phyloP scores from a whole-genome alignment of 768 basidiomycete species.

The Boletus bicolor region DNA sequence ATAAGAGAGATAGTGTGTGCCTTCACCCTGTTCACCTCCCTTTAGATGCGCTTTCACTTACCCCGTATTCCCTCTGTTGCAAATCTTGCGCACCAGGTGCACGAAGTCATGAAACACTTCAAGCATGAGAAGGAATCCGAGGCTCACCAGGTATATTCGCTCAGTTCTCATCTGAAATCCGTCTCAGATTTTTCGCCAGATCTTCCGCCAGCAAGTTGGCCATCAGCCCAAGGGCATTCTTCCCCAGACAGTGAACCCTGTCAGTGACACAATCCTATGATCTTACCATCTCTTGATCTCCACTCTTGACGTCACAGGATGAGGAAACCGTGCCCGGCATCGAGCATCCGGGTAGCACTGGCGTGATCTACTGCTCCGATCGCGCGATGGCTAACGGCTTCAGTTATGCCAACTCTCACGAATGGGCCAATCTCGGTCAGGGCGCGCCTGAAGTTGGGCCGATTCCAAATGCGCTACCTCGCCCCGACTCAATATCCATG shows the following conservation, averaged over 20 bases:
- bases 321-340: conserved; percentile 91
- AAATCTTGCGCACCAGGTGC: conserved; percentile 52
- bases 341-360: conserved; percentile 64
- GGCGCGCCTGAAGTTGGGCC: conserved; percentile 88
- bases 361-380: conserved; percentile 86
- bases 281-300: conserved; percentile 1
- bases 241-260: conserved; percentile 72
- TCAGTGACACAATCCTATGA: conserved; percentile 28
- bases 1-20: conserved; percentile 44
- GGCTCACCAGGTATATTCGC: conserved; percentile 65
- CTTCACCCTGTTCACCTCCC: neutral
- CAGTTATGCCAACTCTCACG: conserved; percentile 69
- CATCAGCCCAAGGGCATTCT: conserved; percentile 62
- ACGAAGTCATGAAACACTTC: conserved; percentile 62
- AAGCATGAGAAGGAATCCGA: conserved; percentile 83
- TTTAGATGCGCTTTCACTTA: conserved; percentile 30
- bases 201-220: conserved; percentile 70
- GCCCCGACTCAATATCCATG: conserved; percentile 62
- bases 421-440: conserved; percentile 91
- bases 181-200: conserved; percentile 40
- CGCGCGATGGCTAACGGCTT: conserved; percentile 96
- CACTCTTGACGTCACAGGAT: conserved; percentile 42
- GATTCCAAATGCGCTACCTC: conserved; percentile 68
- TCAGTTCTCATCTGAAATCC: neutral
- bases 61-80: conserved; percentile 29